Conservation (phyloP, 1,139 yeast genomes). For the Lodderomyces metapsilosis region DNA sequence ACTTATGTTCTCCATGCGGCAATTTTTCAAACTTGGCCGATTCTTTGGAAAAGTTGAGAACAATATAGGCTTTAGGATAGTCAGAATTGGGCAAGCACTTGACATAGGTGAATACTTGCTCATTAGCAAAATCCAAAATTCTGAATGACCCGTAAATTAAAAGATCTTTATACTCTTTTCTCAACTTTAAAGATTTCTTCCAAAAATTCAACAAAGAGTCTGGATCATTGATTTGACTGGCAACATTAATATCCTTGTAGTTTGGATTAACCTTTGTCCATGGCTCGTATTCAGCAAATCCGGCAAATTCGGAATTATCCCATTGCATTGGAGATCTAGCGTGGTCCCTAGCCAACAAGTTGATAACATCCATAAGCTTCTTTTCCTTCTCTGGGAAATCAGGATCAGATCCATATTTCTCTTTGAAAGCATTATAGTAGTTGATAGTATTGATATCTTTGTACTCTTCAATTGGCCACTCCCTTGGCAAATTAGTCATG, state of each 20-base stretch:
- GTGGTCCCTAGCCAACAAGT: slow-evolving; percentile 49
- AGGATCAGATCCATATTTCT: slow-evolving; percentile 28
- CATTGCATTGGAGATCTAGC: slow-evolving; percentile 63
- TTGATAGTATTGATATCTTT: slow-evolving; percentile 49
- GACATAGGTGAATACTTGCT: slow-evolving; percentile 36
- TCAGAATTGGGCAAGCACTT: slow-evolving; percentile 22
- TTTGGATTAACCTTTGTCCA: slow-evolving; percentile 58
- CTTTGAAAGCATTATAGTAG: slow-evolving; percentile 37
- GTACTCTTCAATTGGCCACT: slow-evolving; percentile 51
- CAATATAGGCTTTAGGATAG: slow-evolving; percentile 35
- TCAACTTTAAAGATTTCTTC: slow-evolving; percentile 38
- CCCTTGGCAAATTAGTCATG: slow-evolving; percentile 46
- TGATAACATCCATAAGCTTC: slow-evolving; percentile 31
- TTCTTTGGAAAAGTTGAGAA: slow-evolving; percentile 44
- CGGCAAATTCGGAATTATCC: slow-evolving; percentile 44
- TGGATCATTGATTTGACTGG: slow-evolving; percentile 44
- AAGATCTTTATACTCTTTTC: slow-evolving; percentile 45
- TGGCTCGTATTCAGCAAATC: slow-evolving; percentile 50
- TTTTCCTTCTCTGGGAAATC: slow-evolving; percentile 26
- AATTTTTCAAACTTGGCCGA: slow-evolving; percentile 27
- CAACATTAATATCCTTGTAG: slow-evolving; percentile 49
- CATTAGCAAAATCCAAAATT: slow-evolving; percentile 38
- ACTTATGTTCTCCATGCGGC: slow-evolving; percentile 28
- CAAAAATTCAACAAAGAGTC: slow-evolving; percentile 49
- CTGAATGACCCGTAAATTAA: slow-evolving; percentile 50